Conservation (phyloP, 2,329 filamentous ascomycete genomes). For the Epichloe uncinata region DNA sequence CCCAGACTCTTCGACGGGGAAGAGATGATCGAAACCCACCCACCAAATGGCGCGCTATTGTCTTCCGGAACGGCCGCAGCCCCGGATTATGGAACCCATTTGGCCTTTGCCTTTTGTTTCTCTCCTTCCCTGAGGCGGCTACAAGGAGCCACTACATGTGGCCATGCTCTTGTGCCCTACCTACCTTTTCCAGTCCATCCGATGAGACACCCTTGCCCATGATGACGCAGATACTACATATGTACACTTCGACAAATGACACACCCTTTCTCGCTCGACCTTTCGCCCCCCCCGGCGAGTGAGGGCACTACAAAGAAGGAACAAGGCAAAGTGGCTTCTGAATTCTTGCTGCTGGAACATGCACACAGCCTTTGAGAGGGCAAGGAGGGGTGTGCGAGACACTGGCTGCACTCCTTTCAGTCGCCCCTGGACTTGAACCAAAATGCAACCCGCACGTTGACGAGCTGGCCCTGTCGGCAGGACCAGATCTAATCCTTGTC, state of each 20-base stretch:
- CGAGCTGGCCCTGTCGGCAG: constrained; percentile 8
- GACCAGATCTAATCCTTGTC: neutral
- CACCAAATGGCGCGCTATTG: constrained; percentile 9
- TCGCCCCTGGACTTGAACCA: neutral
- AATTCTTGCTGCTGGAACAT: neutral
- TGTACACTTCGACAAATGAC: too few relatives aligned
- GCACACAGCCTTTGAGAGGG: neutral
- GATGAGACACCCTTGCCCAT: too few relatives aligned
- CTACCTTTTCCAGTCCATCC: too few relatives aligned
- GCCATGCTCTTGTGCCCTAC: too few relatives aligned
- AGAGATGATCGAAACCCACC: constrained; percentile 1
- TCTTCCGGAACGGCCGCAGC: constrained; percentile 11
- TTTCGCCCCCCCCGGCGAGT: neutral
- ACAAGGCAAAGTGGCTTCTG: neutral
- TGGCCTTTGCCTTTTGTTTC: neutral
- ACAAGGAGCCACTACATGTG: too few relatives aligned
- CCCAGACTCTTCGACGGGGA: neutral
- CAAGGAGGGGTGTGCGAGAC: neutral
- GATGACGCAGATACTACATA: too few relatives aligned
- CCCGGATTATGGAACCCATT: constrained; percentile 8
- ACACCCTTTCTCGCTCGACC: neutral
- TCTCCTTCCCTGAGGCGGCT: neutral
- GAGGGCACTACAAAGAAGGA: neutral
- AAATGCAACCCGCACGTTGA: constrained; percentile 13
- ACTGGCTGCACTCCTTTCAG: neutral